These are phyloP conservation scores for Ophiocordyceps australis DNA, from an alignment of 2,329 filamentous ascomycete genomes.

Conservation along the genomic window DNA sequence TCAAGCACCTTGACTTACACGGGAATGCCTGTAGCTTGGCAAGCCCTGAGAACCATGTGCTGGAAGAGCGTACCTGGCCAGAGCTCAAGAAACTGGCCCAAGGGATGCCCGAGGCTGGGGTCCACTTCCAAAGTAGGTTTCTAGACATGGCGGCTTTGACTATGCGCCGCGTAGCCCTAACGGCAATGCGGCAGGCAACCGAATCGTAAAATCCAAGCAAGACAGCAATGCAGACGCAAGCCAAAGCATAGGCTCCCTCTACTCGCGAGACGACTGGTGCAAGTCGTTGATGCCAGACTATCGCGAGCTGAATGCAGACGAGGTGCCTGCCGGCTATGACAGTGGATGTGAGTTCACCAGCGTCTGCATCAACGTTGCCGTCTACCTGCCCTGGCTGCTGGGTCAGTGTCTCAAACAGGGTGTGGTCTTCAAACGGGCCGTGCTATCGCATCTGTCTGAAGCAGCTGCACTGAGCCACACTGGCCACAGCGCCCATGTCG, in stretches of 20 bases:
- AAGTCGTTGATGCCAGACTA: constrained; percentile 54
- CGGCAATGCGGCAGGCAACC: too few relatives aligned
- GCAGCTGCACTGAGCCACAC: constrained; percentile 34
- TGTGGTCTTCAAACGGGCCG: constrained; percentile 44
- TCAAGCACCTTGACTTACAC: neutral
- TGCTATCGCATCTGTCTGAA: constrained; percentile 54
- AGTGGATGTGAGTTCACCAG: constrained; percentile 63
- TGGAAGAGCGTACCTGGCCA: constrained; percentile 48
- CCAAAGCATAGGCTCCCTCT: too few relatives aligned
- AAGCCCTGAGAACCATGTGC: constrained; percentile 22
- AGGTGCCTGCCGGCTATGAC: constrained; percentile 47
- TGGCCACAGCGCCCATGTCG: constrained; percentile 40
- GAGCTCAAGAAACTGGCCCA: constrained; percentile 40
- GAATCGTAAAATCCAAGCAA: too few relatives aligned
- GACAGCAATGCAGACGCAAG: too few relatives aligned
- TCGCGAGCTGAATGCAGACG: constrained; percentile 34
- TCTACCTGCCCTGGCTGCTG: constrained; percentile 76
- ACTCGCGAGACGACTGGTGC: constrained; percentile 58
- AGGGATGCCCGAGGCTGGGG: constrained; percentile 57
- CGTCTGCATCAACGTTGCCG: constrained; percentile 76
- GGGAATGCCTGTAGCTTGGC: constrained; percentile 24
- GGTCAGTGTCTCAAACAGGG: constrained; percentile 63
- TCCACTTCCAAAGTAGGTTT: constrained; percentile 53
- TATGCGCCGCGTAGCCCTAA: too few relatives aligned
- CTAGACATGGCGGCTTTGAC: too few relatives aligned